phyloP scores from a whole-genome alignment of 2,329 filamentous ascomycete genomes.

The Sodiomyces alkalinus region DNA sequence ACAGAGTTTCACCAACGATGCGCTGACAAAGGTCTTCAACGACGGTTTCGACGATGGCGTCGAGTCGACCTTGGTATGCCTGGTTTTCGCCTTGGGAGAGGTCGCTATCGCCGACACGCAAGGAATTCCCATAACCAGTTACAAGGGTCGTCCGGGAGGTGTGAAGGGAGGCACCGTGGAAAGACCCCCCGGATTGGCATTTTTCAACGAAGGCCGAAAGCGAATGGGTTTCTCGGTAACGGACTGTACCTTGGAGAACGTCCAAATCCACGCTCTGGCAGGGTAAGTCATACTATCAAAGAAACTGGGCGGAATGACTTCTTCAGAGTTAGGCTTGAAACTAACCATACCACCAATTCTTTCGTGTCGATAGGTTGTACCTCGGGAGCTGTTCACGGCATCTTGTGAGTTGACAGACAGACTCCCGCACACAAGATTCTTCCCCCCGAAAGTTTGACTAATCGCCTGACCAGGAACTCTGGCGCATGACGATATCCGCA shows the following conservation, averaged over 20 bases:
- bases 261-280: slow-evolving; percentile 41
- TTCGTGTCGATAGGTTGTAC: slow-evolving; percentile 31
- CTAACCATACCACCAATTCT: neutral
- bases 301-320: neutral
- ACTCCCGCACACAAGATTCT: neutral
- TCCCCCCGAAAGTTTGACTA: no score
- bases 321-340: slow-evolving; percentile 1
- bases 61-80: slow-evolving; percentile 34
- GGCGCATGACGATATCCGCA: slow-evolving; percentile 39
- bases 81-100: slow-evolving; percentile 44
- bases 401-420: slow-evolving; percentile 2
- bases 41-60: slow-evolving; percentile 33
- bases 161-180: slow-evolving; percentile 33
- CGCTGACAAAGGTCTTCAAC: slow-evolving; percentile 26
- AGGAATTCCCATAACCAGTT: slow-evolving; percentile 26
- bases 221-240: slow-evolving; percentile 42
- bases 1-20: slow-evolving; percentile 33
- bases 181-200: slow-evolving; percentile 37
- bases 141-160: slow-evolving; percentile 31
- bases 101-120: slow-evolving; percentile 35
- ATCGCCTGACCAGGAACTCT: slow-evolving; percentile 39
- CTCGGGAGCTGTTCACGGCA: slow-evolving; percentile 29
- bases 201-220: slow-evolving; percentile 47
- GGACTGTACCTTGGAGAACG: slow-evolving; percentile 39
- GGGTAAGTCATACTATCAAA: slow-evolving; percentile 33